Conservation (phyloP, 139 green algal species). For the Picochlorum sp. region DNA sequence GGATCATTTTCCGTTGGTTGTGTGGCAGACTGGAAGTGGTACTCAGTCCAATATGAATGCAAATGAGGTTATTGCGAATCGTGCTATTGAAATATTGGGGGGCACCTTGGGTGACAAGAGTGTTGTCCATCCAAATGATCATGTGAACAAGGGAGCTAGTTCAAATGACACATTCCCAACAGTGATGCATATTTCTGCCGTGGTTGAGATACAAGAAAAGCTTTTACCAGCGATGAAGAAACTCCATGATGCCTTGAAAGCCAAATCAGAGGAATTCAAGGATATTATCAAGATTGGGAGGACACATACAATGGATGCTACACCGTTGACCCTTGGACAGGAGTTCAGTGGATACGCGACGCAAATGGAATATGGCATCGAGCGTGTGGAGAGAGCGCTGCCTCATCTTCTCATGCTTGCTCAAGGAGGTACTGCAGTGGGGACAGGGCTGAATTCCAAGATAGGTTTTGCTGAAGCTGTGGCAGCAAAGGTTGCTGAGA, state of each 20-base stretch:
- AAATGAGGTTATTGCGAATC: slow-evolving; percentile 89
- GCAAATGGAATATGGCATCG: slow-evolving; percentile 76
- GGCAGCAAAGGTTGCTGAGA: slow-evolving; percentile 58
- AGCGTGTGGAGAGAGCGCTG: slow-evolving; percentile 56
- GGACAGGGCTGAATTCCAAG: slow-evolving; percentile 91
- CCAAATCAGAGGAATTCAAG: slow-evolving; percentile 69
- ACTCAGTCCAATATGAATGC: slow-evolving; percentile 98
- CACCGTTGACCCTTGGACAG: slow-evolving; percentile 88
- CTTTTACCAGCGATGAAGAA: slow-evolving; percentile 69
- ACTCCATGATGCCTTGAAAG: slow-evolving; percentile 52
- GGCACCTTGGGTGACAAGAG: slow-evolving; percentile 70
- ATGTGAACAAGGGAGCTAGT: slow-evolving; percentile 92
- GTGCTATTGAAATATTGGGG: slow-evolving; percentile 80
- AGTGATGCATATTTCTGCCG: slow-evolving; percentile 92
- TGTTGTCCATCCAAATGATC: slow-evolving; percentile 89
- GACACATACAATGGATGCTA: slow-evolving; percentile 92
- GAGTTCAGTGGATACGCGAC: slow-evolving; percentile 87
- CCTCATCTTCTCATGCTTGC: slow-evolving; percentile 71
- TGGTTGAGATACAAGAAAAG: slow-evolving; percentile 44
- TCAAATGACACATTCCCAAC: slow-evolving; percentile 96
- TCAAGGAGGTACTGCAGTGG: slow-evolving; percentile 90
- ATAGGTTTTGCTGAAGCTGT: slow-evolving; percentile 67
- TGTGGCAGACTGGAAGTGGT: slow-evolving; percentile 91
- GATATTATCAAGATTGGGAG: slow-evolving; percentile 95
- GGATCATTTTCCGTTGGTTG: slow-evolving; percentile 86